Percentiles rank a stretch among this genome's conserved stretches.
phyloP scores from a whole-genome alignment of 257 asterid genomes.

The Salvia miltiorrhiza region DNA sequence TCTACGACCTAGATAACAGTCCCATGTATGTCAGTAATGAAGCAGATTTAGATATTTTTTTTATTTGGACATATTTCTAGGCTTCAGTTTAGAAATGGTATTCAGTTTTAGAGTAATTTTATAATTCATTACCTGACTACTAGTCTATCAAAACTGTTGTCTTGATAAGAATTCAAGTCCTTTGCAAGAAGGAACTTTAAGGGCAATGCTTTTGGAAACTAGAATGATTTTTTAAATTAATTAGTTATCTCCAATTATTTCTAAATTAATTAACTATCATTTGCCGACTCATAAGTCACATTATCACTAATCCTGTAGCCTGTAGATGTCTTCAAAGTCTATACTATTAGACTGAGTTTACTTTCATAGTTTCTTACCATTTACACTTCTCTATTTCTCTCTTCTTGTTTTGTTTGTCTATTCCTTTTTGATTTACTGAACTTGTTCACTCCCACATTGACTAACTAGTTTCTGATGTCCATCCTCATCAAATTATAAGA shows the following conservation, averaged over 20 bases:
- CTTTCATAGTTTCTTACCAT: too few species aligned
- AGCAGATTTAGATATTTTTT: background rate
- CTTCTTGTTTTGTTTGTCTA: background rate
- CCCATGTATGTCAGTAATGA: background rate
- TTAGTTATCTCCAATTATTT: constrained; percentile 1
- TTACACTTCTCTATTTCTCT: background rate
- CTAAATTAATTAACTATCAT: background rate
- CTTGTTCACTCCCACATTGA: background rate
- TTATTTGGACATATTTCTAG: background rate
- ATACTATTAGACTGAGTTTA: too few species aligned
- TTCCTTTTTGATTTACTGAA: background rate
- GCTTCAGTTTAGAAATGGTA: background rate
- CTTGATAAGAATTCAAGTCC: background rate
- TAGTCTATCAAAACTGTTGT: background rate
- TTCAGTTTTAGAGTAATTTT: background rate
- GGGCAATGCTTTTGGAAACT: background rate
- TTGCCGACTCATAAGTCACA: background rate
- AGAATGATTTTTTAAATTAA: background rate
- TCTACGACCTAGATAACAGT: constrained; percentile 1
- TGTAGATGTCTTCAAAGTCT: background rate
- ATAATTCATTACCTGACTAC: background rate
- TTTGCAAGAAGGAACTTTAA: background rate
- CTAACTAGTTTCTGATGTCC: constrained; percentile 6
- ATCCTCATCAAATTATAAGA: constrained; percentile 9
- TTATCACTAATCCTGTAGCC: background rate